Evolutionary conservation across 805 yeast genomes (phyloP).

Genomic region (Wickerhamomyces alni): DNA sequence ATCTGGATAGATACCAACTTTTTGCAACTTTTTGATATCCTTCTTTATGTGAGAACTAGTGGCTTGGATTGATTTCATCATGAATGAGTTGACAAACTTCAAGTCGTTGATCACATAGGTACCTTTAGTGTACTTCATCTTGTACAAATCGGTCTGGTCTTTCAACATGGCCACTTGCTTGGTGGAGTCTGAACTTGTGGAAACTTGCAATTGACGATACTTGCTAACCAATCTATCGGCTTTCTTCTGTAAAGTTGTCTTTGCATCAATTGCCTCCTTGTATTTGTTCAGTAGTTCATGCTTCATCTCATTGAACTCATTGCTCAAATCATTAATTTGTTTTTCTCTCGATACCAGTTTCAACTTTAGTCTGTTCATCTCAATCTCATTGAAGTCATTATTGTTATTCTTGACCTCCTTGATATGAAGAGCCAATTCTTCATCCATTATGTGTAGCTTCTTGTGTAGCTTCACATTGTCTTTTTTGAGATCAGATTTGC

Average conservation of each 20-base stretch:
- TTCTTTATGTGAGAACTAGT: constrained; percentile 18
- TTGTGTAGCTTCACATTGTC: constrained; percentile 29
- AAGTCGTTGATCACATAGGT: constrained; percentile 30
- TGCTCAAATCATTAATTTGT: constrained; percentile 6
- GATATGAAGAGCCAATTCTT: constrained; percentile 25
- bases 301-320: constrained; percentile 27
- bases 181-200: constrained; percentile 22
- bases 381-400: constrained; percentile 1
- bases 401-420: not conserved
- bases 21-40: constrained; percentile 23
- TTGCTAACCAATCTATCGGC: constrained; percentile 26
- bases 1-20: constrained; percentile 22
- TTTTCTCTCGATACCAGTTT: constrained; percentile 13
- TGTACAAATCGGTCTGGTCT: constrained; percentile 39
- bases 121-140: constrained; percentile 41
- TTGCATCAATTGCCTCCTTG: constrained; percentile 21
- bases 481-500: constrained; percentile 21
- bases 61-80: constrained; percentile 23
- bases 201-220: constrained; percentile 22
- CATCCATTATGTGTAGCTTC: constrained; percentile 23
- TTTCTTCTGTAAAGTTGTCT: constrained; percentile 22
- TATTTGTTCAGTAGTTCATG: constrained; percentile 25
- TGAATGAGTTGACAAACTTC: constrained; percentile 28
- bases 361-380: constrained; percentile 10
- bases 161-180: constrained; percentile 21